Conservation (phyloP, 2,329 filamentous ascomycete species). For the Aspergillus costaricaensis region DNA sequence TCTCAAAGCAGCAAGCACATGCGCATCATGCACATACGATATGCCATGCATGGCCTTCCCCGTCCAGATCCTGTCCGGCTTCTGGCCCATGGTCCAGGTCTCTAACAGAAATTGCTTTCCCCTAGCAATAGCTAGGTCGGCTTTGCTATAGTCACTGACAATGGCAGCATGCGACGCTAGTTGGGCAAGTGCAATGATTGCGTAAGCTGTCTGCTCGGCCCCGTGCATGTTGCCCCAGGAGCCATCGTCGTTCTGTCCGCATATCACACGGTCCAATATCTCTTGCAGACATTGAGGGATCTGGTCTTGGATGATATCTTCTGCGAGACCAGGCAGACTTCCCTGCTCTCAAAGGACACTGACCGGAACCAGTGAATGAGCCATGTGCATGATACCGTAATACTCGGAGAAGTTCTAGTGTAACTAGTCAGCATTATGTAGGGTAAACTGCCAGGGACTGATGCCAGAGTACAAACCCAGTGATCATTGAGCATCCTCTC, state of each 20-base stretch:
- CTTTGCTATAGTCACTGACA: not conserved
- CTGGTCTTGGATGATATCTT: not conserved
- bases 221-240: constrained; percentile 11
- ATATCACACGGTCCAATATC: not conserved
- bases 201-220: constrained; percentile 11
- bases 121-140: constrained; percentile 2
- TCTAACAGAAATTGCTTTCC: constrained; percentile 11
- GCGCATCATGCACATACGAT: constrained; percentile 7
- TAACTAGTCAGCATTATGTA: too few species aligned
- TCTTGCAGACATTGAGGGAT: not conserved
- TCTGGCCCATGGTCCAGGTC: not conserved
- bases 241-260: constrained; percentile 2
- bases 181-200: constrained; percentile 4
- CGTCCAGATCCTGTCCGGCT: constrained; percentile 11
- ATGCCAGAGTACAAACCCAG: constrained; percentile 3
- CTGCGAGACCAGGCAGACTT: too few species aligned
- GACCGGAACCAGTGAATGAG: not conserved
- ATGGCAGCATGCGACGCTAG: not conserved
- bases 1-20: constrained; percentile 8
- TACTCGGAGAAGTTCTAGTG: constrained; percentile 9
- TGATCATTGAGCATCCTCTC: not conserved
- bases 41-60: constrained; percentile 9
- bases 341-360: not conserved
- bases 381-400: constrained; percentile 9
- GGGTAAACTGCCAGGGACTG: not conserved